A percentile compares a stretch with the other conserved stretches of the same genome.
Evolutionary conservation across 805 yeast species (phyloP).

Genomic region (Kluyveromyces wickerhamii): DNA sequence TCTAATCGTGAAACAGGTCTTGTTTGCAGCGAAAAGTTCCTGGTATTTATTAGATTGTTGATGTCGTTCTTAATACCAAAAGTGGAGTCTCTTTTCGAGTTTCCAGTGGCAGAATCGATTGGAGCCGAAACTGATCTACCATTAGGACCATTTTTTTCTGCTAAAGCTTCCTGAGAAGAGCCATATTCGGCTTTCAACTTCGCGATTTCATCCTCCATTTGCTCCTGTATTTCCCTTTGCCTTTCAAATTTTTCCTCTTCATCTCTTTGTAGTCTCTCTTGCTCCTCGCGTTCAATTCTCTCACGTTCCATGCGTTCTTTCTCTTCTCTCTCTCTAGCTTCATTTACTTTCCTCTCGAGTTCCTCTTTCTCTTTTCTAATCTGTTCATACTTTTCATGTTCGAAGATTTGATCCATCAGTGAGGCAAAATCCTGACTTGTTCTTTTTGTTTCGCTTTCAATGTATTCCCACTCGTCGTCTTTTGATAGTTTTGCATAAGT

Average conservation of each 20-base stretch:
- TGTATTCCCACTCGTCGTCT: slow-evolving; percentile 55
- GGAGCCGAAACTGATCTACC: slow-evolving; percentile 35
- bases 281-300: slow-evolving; percentile 19
- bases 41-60: slow-evolving; percentile 26
- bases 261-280: slow-evolving; percentile 10
- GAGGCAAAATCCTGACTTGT: slow-evolving; percentile 74
- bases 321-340: slow-evolving; percentile 40
- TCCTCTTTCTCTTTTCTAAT: slow-evolving; percentile 44
- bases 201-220: slow-evolving; percentile 20
- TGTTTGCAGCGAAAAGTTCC: slow-evolving; percentile 33
- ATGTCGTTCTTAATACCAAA: slow-evolving; percentile 21
- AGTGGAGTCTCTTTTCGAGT: slow-evolving; percentile 13
- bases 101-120: slow-evolving; percentile 8
- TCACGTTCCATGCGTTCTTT: slow-evolving; percentile 27
- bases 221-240: slow-evolving; percentile 20
- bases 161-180: slow-evolving; percentile 1
- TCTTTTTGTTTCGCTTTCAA: slow-evolving; percentile 66
- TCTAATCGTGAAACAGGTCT: slow-evolving; percentile 39
- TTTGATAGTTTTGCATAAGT: slow-evolving; percentile 68
- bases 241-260: slow-evolving; percentile 18
- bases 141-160: slow-evolving; percentile 7
- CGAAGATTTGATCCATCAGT: slow-evolving; percentile 68
- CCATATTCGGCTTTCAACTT: slow-evolving; percentile 15
- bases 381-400: slow-evolving; percentile 58
- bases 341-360: slow-evolving; percentile 35